These are phyloP conservation scores for Hamamelis virginiana DNA, from an alignment of 164 flowering plant genomes.

Conservation along the genomic window DNA sequence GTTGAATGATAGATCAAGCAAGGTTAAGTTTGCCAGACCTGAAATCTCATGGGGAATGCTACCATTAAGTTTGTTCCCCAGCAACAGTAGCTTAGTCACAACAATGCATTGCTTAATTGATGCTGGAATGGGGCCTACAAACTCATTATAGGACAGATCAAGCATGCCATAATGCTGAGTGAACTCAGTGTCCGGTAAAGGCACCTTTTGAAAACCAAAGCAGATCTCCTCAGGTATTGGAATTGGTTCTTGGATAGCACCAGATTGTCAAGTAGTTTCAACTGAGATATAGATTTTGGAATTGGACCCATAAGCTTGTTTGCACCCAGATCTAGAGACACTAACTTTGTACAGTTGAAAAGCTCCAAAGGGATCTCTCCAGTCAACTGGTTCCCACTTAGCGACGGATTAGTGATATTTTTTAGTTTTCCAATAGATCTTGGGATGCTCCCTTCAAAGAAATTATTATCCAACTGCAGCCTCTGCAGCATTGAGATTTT, in stretches of 20 bases:
- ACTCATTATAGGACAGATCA: conserved; percentile 54
- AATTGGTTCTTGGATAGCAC: conserved; percentile 48
- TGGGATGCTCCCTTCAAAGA: conserved; percentile 53
- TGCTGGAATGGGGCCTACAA: conserved; percentile 53
- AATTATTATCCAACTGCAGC: conserved; percentile 51
- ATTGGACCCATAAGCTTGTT: conserved; percentile 49
- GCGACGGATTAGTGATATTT: conserved; percentile 58
- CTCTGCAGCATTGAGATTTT: conserved; percentile 30
- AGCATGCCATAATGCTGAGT: conserved; percentile 69
- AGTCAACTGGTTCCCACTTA: conserved; percentile 47
- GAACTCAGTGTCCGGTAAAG: conserved; percentile 63
- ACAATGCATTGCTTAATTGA: conserved; percentile 45
- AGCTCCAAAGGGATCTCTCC: conserved; percentile 56
- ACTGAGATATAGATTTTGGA: conserved; percentile 38
- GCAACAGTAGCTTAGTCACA: conserved; percentile 38
- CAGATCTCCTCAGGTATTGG: conserved; percentile 59
- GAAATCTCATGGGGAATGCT: conserved; percentile 47
- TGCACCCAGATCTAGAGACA: conserved; percentile 54
- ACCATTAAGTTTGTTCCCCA: conserved; percentile 57
- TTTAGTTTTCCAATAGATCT: conserved; percentile 42
- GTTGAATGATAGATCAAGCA: conserved; percentile 58
- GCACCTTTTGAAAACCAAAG: conserved; percentile 53
- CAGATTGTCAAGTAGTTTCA: conserved; percentile 55
- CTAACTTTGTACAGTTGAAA: conserved; percentile 43
- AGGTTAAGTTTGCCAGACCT: conserved; percentile 37